These are phyloP conservation scores for Ambrosia artemisiifolia DNA, from an alignment of 129 eudicot genomes.

Conservation along the genomic window DNA sequence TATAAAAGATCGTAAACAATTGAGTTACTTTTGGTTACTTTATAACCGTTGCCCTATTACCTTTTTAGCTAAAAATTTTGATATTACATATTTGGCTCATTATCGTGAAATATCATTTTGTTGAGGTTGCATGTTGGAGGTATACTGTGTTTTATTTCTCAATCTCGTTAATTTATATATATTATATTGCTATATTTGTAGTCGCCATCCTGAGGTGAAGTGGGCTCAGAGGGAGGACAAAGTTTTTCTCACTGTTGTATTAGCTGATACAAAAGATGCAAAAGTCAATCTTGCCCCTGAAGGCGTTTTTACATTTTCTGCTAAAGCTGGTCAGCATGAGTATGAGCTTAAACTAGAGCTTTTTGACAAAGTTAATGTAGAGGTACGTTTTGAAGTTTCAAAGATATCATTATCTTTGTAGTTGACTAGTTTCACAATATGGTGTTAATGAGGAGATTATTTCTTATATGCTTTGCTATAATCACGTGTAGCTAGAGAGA, in stretches of 20 bases:
- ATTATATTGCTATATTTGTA: slow-evolving; percentile 20
- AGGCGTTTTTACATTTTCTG: slow-evolving; percentile 76
- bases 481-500: too few species aligned
- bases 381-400: slow-evolving; percentile 35
- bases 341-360: slow-evolving; percentile 78
- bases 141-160: neutral
- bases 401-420: neutral
- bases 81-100: neutral
- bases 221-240: slow-evolving; percentile 95
- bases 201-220: slow-evolving; percentile 90
- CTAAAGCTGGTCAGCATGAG: slow-evolving; percentile 53
- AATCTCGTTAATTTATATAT: neutral
- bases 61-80: neutral
- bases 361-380: slow-evolving; percentile 76
- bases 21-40: neutral
- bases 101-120: neutral
- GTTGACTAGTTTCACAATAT: too few species aligned
- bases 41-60: neutral
- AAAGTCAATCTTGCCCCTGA: slow-evolving; percentile 86
- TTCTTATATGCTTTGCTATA: too few species aligned
- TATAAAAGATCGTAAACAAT: neutral
- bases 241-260: slow-evolving; percentile 63
- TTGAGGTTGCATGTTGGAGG: neutral
- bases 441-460: too few species aligned
- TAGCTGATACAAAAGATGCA: slow-evolving; percentile 78